Evolutionary conservation across 352 stramenopile genomes (phyloP), one percentile per base, ranked within the genome.

Genomic region (Phytophthora fragariae): DNA sequence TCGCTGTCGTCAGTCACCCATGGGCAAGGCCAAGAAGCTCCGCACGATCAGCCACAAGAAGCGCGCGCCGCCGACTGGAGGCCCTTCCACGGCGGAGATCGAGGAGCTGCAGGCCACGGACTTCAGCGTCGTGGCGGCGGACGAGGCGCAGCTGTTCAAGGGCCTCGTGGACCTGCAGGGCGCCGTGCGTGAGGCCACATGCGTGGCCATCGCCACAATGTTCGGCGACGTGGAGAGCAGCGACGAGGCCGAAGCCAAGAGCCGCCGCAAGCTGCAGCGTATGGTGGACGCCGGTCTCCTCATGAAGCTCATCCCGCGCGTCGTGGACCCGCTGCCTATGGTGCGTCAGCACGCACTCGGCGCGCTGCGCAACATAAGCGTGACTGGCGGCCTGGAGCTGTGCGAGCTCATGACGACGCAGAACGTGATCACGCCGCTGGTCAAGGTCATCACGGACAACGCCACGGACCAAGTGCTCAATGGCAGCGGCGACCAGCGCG

Each of bases 1-100:
- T 41, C 11, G 35, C 14, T 11, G 35, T 41, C 6, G 35, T 41
- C 35, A 11, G 37, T 17, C 37, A 3, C 11, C 12, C 64, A 96
- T 96, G 89, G 89, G 89, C 71, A 95, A 95, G 76, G 85, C 89
- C 61, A 96, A 96, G 89, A 96, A 96, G 81, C 68, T 86, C 41
- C 88, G 89, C n/a, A 83, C 81, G 21, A 92, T 82, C 35, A 94
- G 86, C 76, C 89, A 96, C 80, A 95, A 95, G 84, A 95, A 93
- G 75, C 79, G 84, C 57, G 73, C 70, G 68, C 84, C 85, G 53
- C 86, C 88, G 4, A 92, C 85, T 3, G 88, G 85, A 24, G 84
- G 79, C 3, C 76, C 86, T 8, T 82, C 89, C 49, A 68, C 69
- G 9, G 84, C 80, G 4, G 86, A 96, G 74, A 62, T 93, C 9